Conservation (phyloP, 768 basidiomycete species). For the Porpolomopsis calyptriformis region DNA sequence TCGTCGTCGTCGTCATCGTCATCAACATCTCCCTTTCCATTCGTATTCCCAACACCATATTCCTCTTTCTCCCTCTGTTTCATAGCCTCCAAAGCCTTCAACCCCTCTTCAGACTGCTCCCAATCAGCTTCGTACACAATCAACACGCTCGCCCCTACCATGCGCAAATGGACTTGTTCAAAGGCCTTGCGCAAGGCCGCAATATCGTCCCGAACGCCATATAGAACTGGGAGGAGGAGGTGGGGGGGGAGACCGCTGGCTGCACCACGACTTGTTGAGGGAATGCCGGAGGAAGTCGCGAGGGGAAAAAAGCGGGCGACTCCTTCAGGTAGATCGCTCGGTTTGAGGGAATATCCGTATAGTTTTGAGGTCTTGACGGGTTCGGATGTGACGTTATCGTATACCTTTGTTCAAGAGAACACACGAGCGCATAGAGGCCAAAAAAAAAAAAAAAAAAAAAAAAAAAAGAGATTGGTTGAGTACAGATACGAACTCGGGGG, state of each 20-base stretch:
- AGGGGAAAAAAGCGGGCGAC: slow-evolving; percentile 72
- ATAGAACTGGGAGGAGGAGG: slow-evolving; percentile 48
- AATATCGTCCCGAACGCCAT: slow-evolving; percentile 41
- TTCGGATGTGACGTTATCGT: slow-evolving; percentile 46
- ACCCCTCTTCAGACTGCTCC: slow-evolving; percentile 29
- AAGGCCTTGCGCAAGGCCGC: slow-evolving; percentile 41
- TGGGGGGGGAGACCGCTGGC: slow-evolving; percentile 42
- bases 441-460: background rate
- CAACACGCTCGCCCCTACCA: slow-evolving; percentile 75
- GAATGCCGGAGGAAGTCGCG: slow-evolving; percentile 18
- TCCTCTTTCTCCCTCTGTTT: slow-evolving; percentile 12
- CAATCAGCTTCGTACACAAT: slow-evolving; percentile 61
- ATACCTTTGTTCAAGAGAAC: slow-evolving; percentile 51
- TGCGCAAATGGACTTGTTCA: slow-evolving; percentile 51
- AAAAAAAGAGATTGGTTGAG: no score
- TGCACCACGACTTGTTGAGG: slow-evolving; percentile 18
- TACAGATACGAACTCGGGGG: background rate
- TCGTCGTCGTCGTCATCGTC: slow-evolving; percentile 24
- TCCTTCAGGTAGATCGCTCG: slow-evolving; percentile 62
- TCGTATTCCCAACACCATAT: slow-evolving; percentile 12
- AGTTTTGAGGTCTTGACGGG: slow-evolving; percentile 57
- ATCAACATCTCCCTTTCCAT: slow-evolving; percentile 26
- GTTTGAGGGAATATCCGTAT: slow-evolving; percentile 70
- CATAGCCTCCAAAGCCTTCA: slow-evolving; percentile 23
- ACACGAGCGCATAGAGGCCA: background rate